phyloP scores from a whole-genome alignment of 306 rosid species.

The Mimosa pudica region DNA sequence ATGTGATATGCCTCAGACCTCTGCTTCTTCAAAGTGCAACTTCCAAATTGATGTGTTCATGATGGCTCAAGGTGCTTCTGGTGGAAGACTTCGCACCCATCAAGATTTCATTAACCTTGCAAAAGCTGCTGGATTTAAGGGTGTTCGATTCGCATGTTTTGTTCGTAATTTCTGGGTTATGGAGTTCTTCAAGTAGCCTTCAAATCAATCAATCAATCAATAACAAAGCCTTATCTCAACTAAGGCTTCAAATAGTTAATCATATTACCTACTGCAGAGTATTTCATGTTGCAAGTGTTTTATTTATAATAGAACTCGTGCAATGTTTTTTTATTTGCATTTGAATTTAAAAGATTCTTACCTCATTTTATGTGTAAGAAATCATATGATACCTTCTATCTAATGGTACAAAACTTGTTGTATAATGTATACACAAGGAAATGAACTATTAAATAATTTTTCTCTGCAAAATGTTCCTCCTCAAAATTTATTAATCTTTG shows the following conservation, averaged over 20 bases:
- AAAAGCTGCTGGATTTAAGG: background rate
- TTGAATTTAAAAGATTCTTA: background rate
- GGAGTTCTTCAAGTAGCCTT: conserved; percentile 5
- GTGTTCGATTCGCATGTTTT: background rate
- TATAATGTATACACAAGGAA: background rate
- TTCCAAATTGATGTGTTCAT: conserved; percentile 3
- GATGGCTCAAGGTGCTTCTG: conserved; percentile 8
- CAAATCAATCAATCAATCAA: no score
- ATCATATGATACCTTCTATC: background rate
- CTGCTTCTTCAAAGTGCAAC: conserved; percentile 6
- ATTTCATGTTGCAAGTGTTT: background rate
- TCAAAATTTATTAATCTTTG: background rate
- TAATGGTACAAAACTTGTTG: background rate
- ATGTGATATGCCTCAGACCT: background rate
- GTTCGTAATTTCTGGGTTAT: conserved; percentile 2
- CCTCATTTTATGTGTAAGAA: background rate
- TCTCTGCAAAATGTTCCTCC: background rate
- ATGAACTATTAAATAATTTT: background rate
- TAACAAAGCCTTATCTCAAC: no score
- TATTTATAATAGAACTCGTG: background rate
- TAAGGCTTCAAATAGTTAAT: background rate
- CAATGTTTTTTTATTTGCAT: background rate
- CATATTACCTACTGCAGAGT: background rate
- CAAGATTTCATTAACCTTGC: background rate
- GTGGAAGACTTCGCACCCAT: background rate